Evolutionary conservation across 148 eudicot genomes (phyloP).

Genomic region (Pharnaceum exiguum): DNA sequence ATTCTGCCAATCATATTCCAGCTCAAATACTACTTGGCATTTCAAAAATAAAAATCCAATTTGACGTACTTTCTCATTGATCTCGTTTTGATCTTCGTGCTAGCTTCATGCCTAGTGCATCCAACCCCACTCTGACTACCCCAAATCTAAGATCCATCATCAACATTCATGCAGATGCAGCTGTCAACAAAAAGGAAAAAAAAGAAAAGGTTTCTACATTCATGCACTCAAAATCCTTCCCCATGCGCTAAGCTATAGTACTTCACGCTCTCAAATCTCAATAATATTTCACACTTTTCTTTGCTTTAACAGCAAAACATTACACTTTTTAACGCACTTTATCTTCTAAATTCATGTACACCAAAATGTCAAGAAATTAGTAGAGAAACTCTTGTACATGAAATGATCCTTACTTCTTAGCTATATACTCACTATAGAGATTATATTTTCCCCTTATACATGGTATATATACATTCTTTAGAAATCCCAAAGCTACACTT

Average conservation of each 20-base stretch:
- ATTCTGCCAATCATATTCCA: conserved; percentile 10
- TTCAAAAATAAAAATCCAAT: conserved; percentile 8
- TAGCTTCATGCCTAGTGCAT: too few species aligned
- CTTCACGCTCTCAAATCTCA: conserved; percentile 8
- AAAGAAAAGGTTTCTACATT: too few species aligned
- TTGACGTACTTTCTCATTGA: conserved; percentile 11
- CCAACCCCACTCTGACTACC: background rate
- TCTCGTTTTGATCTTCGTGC: conserved; percentile 20
- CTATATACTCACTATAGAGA: too few species aligned
- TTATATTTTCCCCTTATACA: too few species aligned
- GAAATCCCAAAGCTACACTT: too few species aligned
- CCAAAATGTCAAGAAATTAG: background rate
- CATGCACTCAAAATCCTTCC: too few species aligned
- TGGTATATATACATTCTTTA: too few species aligned
- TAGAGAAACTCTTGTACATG: background rate
- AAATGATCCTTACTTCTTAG: too few species aligned
- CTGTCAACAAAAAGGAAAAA: background rate
- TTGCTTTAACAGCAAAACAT: conserved; percentile 1
- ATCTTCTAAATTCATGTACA: conserved; percentile 3
- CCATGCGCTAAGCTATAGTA: background rate
- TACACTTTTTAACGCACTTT: background rate
- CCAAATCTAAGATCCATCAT: conserved; percentile 16
- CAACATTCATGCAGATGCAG: background rate
- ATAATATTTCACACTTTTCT: conserved; percentile 24
- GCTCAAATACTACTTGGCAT: conserved; percentile 10